A percentile compares a stretch with the other conserved stretches of the same genome.
Evolutionary conservation across 1,284 basidiomycete genomes (phyloP).

Genomic region (Rhodofomes roseus): DNA sequence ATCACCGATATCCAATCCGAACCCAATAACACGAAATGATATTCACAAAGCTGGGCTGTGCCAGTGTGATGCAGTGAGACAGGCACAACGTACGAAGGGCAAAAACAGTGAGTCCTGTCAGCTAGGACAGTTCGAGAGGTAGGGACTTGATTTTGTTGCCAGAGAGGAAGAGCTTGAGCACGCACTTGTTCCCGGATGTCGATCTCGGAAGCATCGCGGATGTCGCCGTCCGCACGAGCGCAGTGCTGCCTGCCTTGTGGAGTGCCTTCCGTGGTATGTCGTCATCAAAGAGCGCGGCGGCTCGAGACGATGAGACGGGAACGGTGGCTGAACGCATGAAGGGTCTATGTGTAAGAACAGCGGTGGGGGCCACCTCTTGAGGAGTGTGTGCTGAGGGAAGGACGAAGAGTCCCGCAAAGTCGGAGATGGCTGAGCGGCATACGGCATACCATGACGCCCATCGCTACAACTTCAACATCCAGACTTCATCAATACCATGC

Average conservation of each 20-base stretch:
- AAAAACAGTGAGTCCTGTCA: constrained; percentile 51
- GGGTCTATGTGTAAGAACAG: constrained; percentile 6
- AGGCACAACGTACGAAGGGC: constrained; percentile 56
- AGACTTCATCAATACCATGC: no score
- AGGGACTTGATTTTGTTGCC: constrained; percentile 45
- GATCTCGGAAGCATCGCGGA: constrained; percentile 11
- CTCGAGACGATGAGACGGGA: background rate
- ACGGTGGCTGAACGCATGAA: constrained; percentile 11
- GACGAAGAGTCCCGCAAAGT: constrained; percentile 38
- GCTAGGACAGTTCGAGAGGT: constrained; percentile 48
- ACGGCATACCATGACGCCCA: no score
- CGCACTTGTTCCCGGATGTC: constrained; percentile 6
- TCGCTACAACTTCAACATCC: no score
- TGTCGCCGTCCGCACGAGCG: constrained; percentile 2
- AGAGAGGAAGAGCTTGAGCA: constrained; percentile 18
- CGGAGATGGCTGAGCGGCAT: constrained; percentile 35
- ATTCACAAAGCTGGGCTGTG: no score
- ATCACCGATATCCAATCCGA: constrained; percentile 53
- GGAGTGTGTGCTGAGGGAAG: constrained; percentile 21
- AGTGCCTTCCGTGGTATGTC: background rate
- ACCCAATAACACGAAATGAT: no score
- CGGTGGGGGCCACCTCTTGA: constrained; percentile 11
- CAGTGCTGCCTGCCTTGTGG: background rate
- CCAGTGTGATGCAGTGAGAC: no score
- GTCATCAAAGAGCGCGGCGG: background rate